These are phyloP conservation scores for Colletotrichum euphorbiae DNA, from an alignment of 2,329 filamentous ascomycete species.

Conservation along the genomic window DNA sequence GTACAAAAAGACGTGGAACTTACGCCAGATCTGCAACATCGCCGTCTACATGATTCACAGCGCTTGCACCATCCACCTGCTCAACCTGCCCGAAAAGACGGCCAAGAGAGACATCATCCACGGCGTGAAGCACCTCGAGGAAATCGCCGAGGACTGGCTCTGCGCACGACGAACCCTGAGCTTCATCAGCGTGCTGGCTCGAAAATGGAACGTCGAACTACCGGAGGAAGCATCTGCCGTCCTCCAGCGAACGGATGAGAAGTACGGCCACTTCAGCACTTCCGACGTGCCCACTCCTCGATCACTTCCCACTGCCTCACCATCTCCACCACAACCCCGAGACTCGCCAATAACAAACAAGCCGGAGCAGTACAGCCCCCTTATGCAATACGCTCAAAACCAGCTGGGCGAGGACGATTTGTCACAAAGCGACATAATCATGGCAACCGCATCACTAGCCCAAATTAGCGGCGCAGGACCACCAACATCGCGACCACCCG, in stretches of 20 bases:
- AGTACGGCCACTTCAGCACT: slow-evolving; percentile 78
- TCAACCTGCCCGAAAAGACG: slow-evolving; percentile 93
- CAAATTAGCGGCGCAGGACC: slow-evolving; percentile 41
- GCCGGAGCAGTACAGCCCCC: slow-evolving; percentile 50
- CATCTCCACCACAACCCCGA: slow-evolving; percentile 44
- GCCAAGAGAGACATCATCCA: slow-evolving; percentile 90
- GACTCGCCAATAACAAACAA: slow-evolving; percentile 41
- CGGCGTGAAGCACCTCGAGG: slow-evolving; percentile 90
- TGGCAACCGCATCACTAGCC: slow-evolving; percentile 42
- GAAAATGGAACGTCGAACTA: slow-evolving; percentile 90
- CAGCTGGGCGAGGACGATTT: slow-evolving; percentile 43
- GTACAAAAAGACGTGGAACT: slow-evolving; percentile 91
- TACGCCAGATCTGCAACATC: slow-evolving; percentile 95
- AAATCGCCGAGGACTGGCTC: slow-evolving; percentile 95
- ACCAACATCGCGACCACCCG: slow-evolving; percentile 26
- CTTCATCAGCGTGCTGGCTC: slow-evolving; percentile 85
- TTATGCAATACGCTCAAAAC: slow-evolving; percentile 49
- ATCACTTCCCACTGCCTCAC: slow-evolving; percentile 49
- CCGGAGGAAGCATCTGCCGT: slow-evolving; percentile 84
- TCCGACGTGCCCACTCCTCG: slow-evolving; percentile 69
- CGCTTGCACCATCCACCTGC: slow-evolving; percentile 91
- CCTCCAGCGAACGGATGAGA: slow-evolving; percentile 81
- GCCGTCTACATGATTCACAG: slow-evolving; percentile 96
- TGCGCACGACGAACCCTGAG: slow-evolving; percentile 86
- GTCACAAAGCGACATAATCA: slow-evolving; percentile 45